A percentile compares a stretch with the other conserved stretches of the same genome.
Conservation (phyloP, 2,329 filamentous ascomycete genomes). For the Cylindrodendrum hubeiense region DNA sequence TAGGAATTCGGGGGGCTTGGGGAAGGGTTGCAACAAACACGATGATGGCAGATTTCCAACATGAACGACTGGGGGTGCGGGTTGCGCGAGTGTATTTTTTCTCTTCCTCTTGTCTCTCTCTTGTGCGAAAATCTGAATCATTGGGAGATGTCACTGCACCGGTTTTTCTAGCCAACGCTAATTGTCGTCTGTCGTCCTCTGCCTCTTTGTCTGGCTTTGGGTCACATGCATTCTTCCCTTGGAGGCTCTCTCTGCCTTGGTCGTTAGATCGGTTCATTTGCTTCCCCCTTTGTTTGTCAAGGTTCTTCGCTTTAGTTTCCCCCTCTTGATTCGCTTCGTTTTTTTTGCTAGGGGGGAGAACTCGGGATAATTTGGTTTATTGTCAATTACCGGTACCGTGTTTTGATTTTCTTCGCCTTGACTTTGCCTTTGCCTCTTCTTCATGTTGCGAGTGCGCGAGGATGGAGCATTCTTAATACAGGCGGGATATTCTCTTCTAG, state of each 20-base stretch:
- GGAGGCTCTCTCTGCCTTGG: constrained; percentile 1
- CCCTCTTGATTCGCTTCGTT: neutral
- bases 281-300: neutral
- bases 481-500: constrained; percentile 42
- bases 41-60: constrained; percentile 34
- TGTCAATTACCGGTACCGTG: constrained; percentile 3
- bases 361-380: constrained; percentile 20
- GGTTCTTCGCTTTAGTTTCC: neutral
- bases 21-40: constrained; percentile 23
- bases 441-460: constrained; percentile 32
- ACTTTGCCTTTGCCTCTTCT: constrained; percentile 30
- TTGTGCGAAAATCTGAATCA: constrained; percentile 13
- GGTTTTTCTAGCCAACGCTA: constrained; percentile 1
- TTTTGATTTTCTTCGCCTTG: constrained; percentile 23
- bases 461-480: constrained; percentile 47
- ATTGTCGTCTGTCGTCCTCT: constrained; percentile 2
- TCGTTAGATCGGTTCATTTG: constrained; percentile 10
- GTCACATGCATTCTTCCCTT: neutral
- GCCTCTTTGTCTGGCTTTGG: neutral
- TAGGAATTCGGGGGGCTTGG: constrained; percentile 25
- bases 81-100: constrained; percentile 41
- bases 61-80: constrained; percentile 26
- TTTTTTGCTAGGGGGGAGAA: constrained; percentile 10
- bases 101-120: constrained; percentile 27
- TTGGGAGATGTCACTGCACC: constrained; percentile 22